phyloP scores from a whole-genome alignment of 495 filamentous ascomycete genomes.

The Aspergillus indologenus region DNA sequence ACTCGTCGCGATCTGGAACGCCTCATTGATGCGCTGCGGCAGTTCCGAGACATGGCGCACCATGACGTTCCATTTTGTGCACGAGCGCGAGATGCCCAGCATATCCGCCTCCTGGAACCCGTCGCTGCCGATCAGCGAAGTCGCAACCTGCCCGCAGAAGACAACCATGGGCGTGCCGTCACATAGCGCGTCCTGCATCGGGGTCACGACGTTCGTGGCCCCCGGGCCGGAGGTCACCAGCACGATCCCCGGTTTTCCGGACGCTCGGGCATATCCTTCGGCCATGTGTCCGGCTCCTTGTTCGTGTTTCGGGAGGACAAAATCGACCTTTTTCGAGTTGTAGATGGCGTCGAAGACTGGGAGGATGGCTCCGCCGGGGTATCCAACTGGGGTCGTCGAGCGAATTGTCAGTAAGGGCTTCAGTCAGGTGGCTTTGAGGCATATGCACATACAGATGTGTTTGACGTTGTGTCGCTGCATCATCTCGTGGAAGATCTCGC shows the following conservation, averaged over 20 bases:
- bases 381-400: constrained; percentile 30
- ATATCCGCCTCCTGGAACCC: constrained; percentile 49
- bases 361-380: constrained; percentile 48
- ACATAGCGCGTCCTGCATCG: constrained; percentile 59
- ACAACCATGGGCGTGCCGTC: constrained; percentile 64
- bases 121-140: constrained; percentile 55
- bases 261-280: constrained; percentile 60
- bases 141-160: constrained; percentile 59
- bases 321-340: constrained; percentile 59
- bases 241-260: constrained; percentile 58
- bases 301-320: constrained; percentile 60
- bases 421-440: too few relatives aligned
- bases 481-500: constrained; percentile 94
- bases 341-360: constrained; percentile 62
- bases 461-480: constrained; percentile 81
- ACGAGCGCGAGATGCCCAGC: constrained; percentile 23
- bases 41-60: constrained; percentile 61
- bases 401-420: not conserved
- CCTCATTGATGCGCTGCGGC: constrained; percentile 58
- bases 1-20: constrained; percentile 61
- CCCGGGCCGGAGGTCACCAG: constrained; percentile 64
- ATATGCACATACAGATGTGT: constrained; percentile 56
- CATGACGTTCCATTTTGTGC: constrained; percentile 65
- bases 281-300: constrained; percentile 68
- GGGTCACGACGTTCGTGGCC: constrained; percentile 60